phyloP scores from a whole-genome alignment of 345 rosid species.

The Conringia planisiliqua region DNA sequence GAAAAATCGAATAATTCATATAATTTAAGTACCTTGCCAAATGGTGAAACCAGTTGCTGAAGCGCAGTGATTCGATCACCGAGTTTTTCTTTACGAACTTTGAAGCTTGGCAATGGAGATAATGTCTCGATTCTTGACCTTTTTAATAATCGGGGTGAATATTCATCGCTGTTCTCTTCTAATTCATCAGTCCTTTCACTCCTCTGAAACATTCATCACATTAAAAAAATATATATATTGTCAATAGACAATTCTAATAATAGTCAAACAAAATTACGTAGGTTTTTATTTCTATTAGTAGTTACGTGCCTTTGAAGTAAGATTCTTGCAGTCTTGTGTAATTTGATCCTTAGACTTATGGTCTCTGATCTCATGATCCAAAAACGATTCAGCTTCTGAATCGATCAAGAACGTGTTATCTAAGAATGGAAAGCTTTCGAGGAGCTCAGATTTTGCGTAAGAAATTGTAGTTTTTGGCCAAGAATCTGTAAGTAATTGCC shows the following conservation, averaged over 20 bases:
- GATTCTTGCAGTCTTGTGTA: constrained; percentile 10
- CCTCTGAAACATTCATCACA: constrained; percentile 33
- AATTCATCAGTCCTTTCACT: constrained; percentile 42
- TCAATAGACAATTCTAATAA: not conserved
- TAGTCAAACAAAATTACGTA: not conserved
- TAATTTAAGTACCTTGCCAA: constrained; percentile 67
- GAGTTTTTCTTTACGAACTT: constrained; percentile 94
- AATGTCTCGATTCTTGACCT: constrained; percentile 69
- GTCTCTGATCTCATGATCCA: constrained; percentile 19
- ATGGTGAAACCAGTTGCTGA: constrained; percentile 98
- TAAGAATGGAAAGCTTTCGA: constrained; percentile 22
- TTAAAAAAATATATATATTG: not conserved
- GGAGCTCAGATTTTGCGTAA: constrained; percentile 31
- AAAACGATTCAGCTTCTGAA: constrained; percentile 30
- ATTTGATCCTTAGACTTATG: constrained; percentile 11
- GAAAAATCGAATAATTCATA: not conserved
- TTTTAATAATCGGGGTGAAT: constrained; percentile 32
- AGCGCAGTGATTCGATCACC: constrained; percentile 99
- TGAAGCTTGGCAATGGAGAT: constrained; percentile 79
- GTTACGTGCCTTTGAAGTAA: constrained; percentile 32
- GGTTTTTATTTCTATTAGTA: not conserved
- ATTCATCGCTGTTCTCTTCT: constrained; percentile 33
- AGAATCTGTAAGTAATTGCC: constrained; percentile 10
- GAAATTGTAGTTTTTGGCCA: constrained; percentile 7
- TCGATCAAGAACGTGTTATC: constrained; percentile 29